Evolutionary conservation across 2,329 filamentous ascomycete species (phyloP), one percentile per base, ranked within the genome.

Genomic region (Hymenoscyphus fraxineus): DNA sequence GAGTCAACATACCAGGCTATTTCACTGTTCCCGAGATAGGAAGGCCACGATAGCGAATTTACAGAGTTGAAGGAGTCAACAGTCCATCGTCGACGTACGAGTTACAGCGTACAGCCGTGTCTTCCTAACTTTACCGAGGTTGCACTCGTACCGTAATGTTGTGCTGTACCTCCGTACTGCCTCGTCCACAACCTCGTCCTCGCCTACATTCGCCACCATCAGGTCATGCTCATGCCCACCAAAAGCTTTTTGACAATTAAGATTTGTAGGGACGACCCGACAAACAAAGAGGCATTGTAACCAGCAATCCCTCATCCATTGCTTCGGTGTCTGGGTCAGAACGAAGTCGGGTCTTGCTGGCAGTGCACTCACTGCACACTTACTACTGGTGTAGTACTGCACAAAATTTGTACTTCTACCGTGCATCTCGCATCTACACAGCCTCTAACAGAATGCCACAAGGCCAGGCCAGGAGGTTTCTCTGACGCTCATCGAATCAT

Each of bases 181-280:
- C 35, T 35, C 35, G 35, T 35, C 35, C 6, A 35, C 35, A 10
- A 51, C 44, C 10, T n/a, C 44, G 22, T 22, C 19, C 47, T 54
- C 47, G 9, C 19, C 19, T 5, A 27, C 44, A n/a, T 10, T 16
- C 44, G 16, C 44, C 44, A 19, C 44, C n/a, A 47, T 10, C 44
- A 51, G 15, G 16, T n/a, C 41, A 44, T 22, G n/a, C 47, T 22
- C 47, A 12, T 13, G 15, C 41, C 41, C 41, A 44, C 19, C 35
- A 35, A 35, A 10, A 35, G 35, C 35, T 35, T 35, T 27, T 35
- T 35, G 35, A 35, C 35, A 35, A 54, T 54, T 54, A 54, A 54
- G 47, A 54, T 54, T 54, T 22, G 12, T 54, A 54, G 47, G 47
- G 47, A 27, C 47, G 47, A 54, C 47, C 22, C 47, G 47, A 54